phyloP scores from a whole-genome alignment of 2,329 filamentous ascomycete genomes.

The Penicillium sp. region DNA sequence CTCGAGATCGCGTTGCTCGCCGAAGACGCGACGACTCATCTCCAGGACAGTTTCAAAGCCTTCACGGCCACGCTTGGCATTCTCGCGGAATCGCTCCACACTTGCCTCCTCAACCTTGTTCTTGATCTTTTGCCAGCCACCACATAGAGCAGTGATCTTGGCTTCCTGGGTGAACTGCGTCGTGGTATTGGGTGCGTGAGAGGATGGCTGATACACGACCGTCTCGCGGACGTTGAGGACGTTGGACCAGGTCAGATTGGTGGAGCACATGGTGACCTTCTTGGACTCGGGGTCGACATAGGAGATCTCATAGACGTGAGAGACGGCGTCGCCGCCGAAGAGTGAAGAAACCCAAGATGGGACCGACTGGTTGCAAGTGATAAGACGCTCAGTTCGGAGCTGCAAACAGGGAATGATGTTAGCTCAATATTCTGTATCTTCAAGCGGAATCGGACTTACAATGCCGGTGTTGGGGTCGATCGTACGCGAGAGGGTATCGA shows the following conservation, averaged over 20 bases:
- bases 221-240: conserved; percentile 92
- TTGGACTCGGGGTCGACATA: conserved; percentile 84
- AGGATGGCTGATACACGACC: conserved; percentile 75
- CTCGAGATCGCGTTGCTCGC: conserved; percentile 76
- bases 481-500: conserved; percentile 82
- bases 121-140: conserved; percentile 96
- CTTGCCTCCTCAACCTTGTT: conserved; percentile 94
- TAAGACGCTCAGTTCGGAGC: conserved; percentile 72
- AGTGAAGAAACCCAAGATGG: conserved; percentile 68
- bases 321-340: conserved; percentile 77
- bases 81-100: conserved; percentile 86
- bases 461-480: conserved; percentile 69
- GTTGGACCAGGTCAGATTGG: conserved; percentile 91
- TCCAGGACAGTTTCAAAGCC: conserved; percentile 94
- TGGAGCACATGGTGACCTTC: conserved; percentile 94
- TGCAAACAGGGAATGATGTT: conserved; percentile 33
- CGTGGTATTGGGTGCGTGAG: conserved; percentile 52
- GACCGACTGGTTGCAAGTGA: conserved; percentile 54
- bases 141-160: conserved; percentile 89
- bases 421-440: conserved; percentile 10
- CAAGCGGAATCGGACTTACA: conserved; percentile 50
- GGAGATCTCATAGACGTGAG: conserved; percentile 90
- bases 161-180: conserved; percentile 90
- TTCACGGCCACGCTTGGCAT: conserved; percentile 85
- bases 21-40: conserved; percentile 89